Evolutionary conservation across 2,329 filamentous ascomycete genomes (phyloP).

Genomic region (Xylaria arbuscula): DNA sequence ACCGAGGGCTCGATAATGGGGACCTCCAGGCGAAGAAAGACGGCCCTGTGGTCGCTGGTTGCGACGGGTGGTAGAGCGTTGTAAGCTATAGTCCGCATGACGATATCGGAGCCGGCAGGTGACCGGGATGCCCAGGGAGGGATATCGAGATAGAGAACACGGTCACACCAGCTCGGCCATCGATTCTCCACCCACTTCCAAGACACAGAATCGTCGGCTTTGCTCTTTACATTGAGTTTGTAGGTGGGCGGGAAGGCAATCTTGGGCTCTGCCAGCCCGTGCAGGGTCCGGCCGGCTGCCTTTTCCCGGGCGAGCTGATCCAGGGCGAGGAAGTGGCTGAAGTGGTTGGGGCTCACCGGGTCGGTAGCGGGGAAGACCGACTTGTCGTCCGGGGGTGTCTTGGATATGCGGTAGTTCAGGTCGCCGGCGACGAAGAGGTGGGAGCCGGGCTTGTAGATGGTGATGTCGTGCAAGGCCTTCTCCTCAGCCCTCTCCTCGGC

Average conservation of each 20-base stretch:
- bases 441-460: slow-evolving; percentile 78
- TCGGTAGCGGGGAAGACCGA: slow-evolving; percentile 72
- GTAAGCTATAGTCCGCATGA: slow-evolving; percentile 72
- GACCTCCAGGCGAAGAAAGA: slow-evolving; percentile 76
- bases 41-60: slow-evolving; percentile 89
- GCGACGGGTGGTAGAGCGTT: slow-evolving; percentile 79
- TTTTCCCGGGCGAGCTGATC: slow-evolving; percentile 86
- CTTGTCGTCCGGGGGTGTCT: slow-evolving; percentile 68
- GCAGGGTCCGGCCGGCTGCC: slow-evolving; percentile 74
- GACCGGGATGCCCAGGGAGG: slow-evolving; percentile 61
- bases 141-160: slow-evolving; percentile 80
- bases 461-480: slow-evolving; percentile 64
- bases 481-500: slow-evolving; percentile 50
- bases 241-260: slow-evolving; percentile 92
- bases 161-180: slow-evolving; percentile 94
- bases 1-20: slow-evolving; percentile 64
- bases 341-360: slow-evolving; percentile 69
- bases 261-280: slow-evolving; percentile 79
- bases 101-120: slow-evolving; percentile 35
- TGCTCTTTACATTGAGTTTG: slow-evolving; percentile 70
- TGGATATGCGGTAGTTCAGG: slow-evolving; percentile 91
- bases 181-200: slow-evolving; percentile 85
- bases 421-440: slow-evolving; percentile 91
- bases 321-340: slow-evolving; percentile 71
- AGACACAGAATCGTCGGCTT: slow-evolving; percentile 54